A percentile compares a stretch with the other conserved stretches of the same genome.
Conservation (phyloP, 2,329 filamentous ascomycete genomes). For the Fusarium algeriense region DNA sequence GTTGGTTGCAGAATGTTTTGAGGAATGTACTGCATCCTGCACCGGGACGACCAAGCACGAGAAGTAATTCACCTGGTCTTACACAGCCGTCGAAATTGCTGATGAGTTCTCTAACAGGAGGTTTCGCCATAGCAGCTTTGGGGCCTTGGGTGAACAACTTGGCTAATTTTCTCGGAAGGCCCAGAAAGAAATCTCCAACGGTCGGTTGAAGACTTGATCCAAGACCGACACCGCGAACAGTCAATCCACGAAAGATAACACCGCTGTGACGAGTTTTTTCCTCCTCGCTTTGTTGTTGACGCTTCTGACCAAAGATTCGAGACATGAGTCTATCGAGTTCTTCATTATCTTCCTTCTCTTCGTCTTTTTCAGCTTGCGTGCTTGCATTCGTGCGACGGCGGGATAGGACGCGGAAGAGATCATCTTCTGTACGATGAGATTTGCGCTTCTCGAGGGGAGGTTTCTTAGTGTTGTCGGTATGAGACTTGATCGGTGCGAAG, state of each 20-base stretch:
- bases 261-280: conserved; percentile 77
- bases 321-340: conserved; percentile 74
- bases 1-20: conserved; percentile 78
- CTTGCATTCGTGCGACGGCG: conserved; percentile 59
- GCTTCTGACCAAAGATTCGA: conserved; percentile 75
- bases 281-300: conserved; percentile 75
- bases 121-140: conserved; percentile 65
- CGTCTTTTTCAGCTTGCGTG: conserved; percentile 52
- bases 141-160: conserved; percentile 62
- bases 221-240: conserved; percentile 76
- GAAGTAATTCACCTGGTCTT: conserved; percentile 76
- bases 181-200: conserved; percentile 74
- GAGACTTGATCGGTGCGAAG: conserved; percentile 48
- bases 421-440: conserved; percentile 60
- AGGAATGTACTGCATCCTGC: conserved; percentile 78
- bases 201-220: conserved; percentile 68
- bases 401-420: conserved; percentile 63
- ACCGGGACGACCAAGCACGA: conserved; percentile 76
- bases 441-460: conserved; percentile 41
- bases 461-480: conserved; percentile 22
- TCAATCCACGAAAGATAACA: conserved; percentile 77
- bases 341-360: conserved; percentile 51
- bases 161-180: conserved; percentile 61
- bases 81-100: conserved; percentile 75
- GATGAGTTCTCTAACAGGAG: conserved; percentile 73